Evolutionary conservation across 2,329 filamentous ascomycete species (phyloP).

Genomic region (Claviceps arundinis): DNA sequence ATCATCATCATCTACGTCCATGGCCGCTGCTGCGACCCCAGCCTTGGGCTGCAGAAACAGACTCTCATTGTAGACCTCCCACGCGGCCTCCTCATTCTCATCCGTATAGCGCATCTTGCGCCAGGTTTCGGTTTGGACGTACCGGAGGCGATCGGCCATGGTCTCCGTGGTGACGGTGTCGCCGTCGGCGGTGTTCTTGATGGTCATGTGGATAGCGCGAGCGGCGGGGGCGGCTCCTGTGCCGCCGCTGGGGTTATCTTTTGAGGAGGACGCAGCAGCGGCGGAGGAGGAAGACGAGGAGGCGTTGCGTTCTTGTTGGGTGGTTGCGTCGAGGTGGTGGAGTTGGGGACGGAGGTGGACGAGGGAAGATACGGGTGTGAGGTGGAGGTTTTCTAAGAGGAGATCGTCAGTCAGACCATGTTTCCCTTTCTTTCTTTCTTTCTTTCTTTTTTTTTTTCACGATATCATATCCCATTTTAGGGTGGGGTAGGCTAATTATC

Average conservation of each 20-base stretch:
- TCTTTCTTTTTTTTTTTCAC: neutral
- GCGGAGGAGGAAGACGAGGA: conserved; percentile 23
- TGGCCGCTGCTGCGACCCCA: conserved; percentile 7
- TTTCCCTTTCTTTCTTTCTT: neutral
- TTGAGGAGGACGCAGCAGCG: conserved; percentile 17
- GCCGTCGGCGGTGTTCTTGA: conserved; percentile 62
- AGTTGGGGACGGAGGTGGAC: conserved; percentile 86
- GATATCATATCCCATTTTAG: no score
- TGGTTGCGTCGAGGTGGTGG: conserved; percentile 77
- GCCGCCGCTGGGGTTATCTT: neutral
- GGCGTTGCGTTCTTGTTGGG: conserved; percentile 50
- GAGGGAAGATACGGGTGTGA: conserved; percentile 70
- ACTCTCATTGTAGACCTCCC: conserved; percentile 60
- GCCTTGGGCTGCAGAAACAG: conserved; percentile 32
- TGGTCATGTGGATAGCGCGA: conserved; percentile 73
- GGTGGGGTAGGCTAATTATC: no score
- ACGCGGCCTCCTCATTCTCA: conserved; percentile 64
- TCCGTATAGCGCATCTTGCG: conserved; percentile 65
- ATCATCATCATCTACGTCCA: neutral
- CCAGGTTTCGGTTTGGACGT: conserved; percentile 76
- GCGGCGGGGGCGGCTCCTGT: conserved; percentile 36
- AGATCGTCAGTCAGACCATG: neutral
- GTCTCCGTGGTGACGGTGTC: conserved; percentile 54
- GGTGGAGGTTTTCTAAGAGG: conserved; percentile 62
- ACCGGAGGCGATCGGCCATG: conserved; percentile 61